Base-by-base conservation (phyloP, 805 yeast genomes). In the Candida quercuum region DNA sequence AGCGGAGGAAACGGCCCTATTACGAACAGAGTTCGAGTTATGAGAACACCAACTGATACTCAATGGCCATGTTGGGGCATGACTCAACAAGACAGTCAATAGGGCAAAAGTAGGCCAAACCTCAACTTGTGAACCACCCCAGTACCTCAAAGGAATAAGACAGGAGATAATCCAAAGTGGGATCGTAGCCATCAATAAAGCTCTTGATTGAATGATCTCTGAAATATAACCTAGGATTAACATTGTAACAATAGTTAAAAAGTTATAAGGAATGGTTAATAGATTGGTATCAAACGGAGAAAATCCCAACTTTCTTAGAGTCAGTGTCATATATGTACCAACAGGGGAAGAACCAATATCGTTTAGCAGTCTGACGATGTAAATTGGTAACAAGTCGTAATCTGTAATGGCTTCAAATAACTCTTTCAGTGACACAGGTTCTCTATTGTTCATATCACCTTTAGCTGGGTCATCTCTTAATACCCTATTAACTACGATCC, bases 401-500 rank as follows among this genome's bases (percentile, higher is more conserved):
- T 79, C 84, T 2, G 46, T 30, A 11, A 76, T 35, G 3, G 75
- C 59, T 16, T 57, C 46, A 46, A 59, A 52, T 14, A 79, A 44
- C 54, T 61, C 65, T 32, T 52, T 62, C 6, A 60, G 44, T 3
- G 67, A 54, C 15, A 79, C 52, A 5, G 78, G 76, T 46, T 73
- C 72, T 51, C 81, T 64, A 50, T 78, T 78, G 51, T 77, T 66
- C 83, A 77, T 76, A 43, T 75, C 81, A 18, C 83, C 82, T 61
- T 72, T 72, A 10, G 69, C 49, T 17, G 85, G 85, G 48, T 79
- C 86, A 51, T 79, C 84, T 46, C 83, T 60, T 36, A 79, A 56
- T 2, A 79, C 66, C 42, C 76, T 63, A 51, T 77, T 77, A 35
- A 76, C 81, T 22, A 76, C 60, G 38, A 78, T 76, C 40, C 70